Conservation (phyloP, 176 grass and related monocot species). For the Eragrostis curvula region DNA sequence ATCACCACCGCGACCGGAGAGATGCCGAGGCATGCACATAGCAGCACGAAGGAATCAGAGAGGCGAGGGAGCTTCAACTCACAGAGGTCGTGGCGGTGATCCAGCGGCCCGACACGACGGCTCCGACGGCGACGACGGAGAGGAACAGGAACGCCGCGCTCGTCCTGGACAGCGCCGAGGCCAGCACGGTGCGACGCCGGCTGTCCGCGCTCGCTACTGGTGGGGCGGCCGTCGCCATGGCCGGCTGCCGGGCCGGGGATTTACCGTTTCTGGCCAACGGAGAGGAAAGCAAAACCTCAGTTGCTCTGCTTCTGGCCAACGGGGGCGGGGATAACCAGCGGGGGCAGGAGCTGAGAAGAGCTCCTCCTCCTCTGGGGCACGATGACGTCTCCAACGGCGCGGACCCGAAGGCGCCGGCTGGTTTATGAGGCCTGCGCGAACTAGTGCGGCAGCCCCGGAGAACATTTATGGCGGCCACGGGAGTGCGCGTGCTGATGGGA, state of each 20-base stretch:
- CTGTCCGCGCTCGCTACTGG: not conserved
- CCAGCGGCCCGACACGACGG: conserved; percentile 41
- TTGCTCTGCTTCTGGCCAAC: not conserved
- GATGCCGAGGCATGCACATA: not conserved
- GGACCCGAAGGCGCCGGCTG: not conserved
- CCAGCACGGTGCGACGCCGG: not conserved
- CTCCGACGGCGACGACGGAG: conserved; percentile 32
- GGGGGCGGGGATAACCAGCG: too few relatives aligned
- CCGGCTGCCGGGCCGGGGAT: not conserved
- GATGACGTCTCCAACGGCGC: conserved; percentile 7
- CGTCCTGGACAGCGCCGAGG: conserved; percentile 25
- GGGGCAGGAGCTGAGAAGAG: too few relatives aligned
- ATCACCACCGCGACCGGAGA: not conserved
- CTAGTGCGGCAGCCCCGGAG: not conserved
- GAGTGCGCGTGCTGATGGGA: not conserved
- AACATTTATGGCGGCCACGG: not conserved
- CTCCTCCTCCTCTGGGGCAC: too few relatives aligned
- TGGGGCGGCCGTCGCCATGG: conserved; percentile 1
- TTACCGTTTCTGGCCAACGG: not conserved
- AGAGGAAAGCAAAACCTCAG: not conserved
- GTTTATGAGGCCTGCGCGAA: not conserved
- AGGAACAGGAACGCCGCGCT: conserved; percentile 53
- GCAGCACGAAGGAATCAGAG: not conserved
- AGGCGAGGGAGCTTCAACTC: conserved; percentile 11
- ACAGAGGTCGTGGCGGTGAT: conserved; percentile 35